phyloP scores from a whole-genome alignment of 78 protist species.

The Creolimax fragrantissima region DNA sequence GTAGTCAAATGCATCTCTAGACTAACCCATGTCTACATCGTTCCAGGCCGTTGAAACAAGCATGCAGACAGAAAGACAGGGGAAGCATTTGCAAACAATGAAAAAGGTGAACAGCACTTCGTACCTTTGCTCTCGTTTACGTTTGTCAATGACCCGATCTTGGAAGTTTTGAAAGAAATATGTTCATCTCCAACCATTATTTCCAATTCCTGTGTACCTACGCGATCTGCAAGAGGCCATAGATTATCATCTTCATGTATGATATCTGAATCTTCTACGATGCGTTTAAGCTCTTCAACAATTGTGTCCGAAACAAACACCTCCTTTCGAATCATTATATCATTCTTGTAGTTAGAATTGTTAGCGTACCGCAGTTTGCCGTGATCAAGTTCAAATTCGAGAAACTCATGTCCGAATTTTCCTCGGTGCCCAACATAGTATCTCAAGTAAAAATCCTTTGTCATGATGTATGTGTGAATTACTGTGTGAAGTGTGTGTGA shows the following conservation, averaged over 20 bases:
- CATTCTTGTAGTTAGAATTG: constrained; percentile 87
- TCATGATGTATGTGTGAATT: too few species aligned
- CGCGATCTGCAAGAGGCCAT: constrained; percentile 91
- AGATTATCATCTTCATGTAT: constrained; percentile 78
- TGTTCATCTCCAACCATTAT: constrained; percentile 79
- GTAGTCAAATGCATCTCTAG: too few species aligned
- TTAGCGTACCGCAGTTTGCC: constrained; percentile 90
- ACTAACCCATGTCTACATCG: too few species aligned
- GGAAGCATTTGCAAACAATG: too few species aligned
- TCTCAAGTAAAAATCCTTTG: constrained; percentile 25
- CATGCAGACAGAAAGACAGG: too few species aligned
- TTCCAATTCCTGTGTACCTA: constrained; percentile 90
- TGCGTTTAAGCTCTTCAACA: constrained; percentile 66
- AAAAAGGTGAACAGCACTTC: too few species aligned
- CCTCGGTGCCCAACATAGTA: constrained; percentile 92
- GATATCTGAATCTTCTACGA: constrained; percentile 83
- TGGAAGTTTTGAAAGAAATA: constrained; percentile 69
- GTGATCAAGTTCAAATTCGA: constrained; percentile 87
- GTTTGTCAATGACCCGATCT: constrained; percentile 33
- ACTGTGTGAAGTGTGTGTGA: too few species aligned
- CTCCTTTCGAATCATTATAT: constrained; percentile 82
- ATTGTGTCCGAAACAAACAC: constrained; percentile 65
- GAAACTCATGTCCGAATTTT: constrained; percentile 95
- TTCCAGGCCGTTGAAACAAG: too few species aligned
- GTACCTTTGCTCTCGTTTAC: constrained; percentile 13